Conservation (phyloP, 2,329 filamentous ascomycete genomes). For the Moelleriella libera region DNA sequence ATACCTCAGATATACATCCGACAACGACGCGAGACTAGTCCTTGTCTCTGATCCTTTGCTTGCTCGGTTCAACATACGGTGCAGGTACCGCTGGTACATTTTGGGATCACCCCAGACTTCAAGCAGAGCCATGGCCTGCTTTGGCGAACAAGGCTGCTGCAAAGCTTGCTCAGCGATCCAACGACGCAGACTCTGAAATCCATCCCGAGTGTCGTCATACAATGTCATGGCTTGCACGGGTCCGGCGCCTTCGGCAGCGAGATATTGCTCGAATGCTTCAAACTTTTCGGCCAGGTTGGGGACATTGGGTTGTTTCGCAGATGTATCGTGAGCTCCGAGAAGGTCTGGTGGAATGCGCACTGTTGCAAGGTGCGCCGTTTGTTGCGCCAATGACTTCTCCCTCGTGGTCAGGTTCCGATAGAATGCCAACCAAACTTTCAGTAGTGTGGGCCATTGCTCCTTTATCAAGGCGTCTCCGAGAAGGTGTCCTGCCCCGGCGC, state of each 20-base stretch:
- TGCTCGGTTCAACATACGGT: conserved; percentile 15
- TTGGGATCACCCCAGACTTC: conserved; percentile 20
- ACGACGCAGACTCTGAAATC: conserved; percentile 14
- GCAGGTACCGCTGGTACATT: conserved; percentile 30
- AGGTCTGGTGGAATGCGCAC: too few relatives aligned
- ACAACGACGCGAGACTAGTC: conserved; percentile 17
- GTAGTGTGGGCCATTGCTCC: conserved; percentile 19
- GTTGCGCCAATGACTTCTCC: too few relatives aligned
- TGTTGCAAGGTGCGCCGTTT: too few relatives aligned
- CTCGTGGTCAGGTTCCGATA: not conserved
- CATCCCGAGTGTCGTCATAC: conserved; percentile 8
- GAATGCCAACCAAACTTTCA: conserved; percentile 19
- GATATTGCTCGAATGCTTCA: conserved; percentile 18
- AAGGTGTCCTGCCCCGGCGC: conserved; percentile 28
- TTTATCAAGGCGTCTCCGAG: conserved; percentile 24
- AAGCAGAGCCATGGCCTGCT: conserved; percentile 23
- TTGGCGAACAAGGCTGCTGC: conserved; percentile 17
- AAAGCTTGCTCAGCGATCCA: conserved; percentile 18
- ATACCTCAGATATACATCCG: conserved; percentile 30
- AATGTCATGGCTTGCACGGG: conserved; percentile 10
- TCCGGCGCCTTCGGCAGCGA: conserved; percentile 13
- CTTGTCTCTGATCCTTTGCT: conserved; percentile 13
- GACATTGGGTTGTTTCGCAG: conserved; percentile 3
- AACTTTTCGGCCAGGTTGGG: conserved; percentile 16
- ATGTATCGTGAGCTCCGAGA: not conserved